Evolutionary conservation across 106 monocot species (phyloP).

Genomic region (Iris macrosiphon): DNA sequence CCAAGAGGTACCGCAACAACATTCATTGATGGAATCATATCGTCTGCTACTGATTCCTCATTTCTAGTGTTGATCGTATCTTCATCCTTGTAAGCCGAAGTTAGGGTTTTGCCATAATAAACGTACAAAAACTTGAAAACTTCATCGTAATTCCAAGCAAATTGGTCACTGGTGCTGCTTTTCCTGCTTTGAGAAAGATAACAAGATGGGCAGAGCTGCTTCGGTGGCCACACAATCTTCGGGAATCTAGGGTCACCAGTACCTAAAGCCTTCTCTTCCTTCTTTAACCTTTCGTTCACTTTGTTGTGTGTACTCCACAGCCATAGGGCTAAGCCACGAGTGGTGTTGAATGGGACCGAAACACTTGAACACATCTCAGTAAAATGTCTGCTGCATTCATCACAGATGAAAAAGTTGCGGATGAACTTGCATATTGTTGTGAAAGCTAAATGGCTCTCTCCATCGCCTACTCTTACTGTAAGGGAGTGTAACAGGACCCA

Average conservation of each 20-base stretch:
- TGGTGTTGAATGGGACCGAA: conserved; percentile 49
- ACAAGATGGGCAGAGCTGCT: conserved; percentile 70
- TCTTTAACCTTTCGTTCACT: conserved; percentile 83
- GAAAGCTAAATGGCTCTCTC: conserved; percentile 80
- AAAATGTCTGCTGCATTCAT: conserved; percentile 91
- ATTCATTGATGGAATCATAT: no score
- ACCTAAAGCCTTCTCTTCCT: conserved; percentile 50
- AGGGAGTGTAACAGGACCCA: conserved; percentile 97
- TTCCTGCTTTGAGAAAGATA: conserved; percentile 27
- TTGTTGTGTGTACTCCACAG: conserved; percentile 85
- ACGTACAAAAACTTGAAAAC: conserved; percentile 66
- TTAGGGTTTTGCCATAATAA: conserved; percentile 68
- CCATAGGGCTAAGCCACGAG: conserved; percentile 70
- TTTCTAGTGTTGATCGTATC: conserved; percentile 7
- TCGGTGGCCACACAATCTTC: conserved; percentile 77
- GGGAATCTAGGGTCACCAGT: conserved; percentile 79
- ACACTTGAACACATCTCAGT: conserved; percentile 86
- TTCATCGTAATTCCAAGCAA: conserved; percentile 70
- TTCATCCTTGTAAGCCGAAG: conserved; percentile 34
- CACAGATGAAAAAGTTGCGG: conserved; percentile 88
- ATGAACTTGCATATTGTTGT: conserved; percentile 80
- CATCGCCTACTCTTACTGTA: conserved; percentile 76
- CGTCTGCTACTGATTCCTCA: conserved; percentile 25
- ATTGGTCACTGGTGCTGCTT: conserved; percentile 5
- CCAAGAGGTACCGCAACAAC: no score